Conservation (phyloP, 345 rosid genomes). For the Corchorus olitorius region DNA sequence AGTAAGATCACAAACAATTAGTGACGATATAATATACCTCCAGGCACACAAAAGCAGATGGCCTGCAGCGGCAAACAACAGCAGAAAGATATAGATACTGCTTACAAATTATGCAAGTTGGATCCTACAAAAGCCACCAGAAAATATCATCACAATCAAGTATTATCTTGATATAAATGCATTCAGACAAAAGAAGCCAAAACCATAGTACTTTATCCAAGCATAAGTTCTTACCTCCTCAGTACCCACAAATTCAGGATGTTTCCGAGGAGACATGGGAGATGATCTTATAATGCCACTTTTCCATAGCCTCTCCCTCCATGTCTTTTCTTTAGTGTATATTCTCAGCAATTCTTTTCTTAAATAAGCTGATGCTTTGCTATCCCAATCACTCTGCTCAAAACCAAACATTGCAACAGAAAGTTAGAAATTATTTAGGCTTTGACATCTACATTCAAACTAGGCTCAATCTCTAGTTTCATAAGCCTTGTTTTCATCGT, state of each 20-base stretch:
- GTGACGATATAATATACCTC: slow-evolving; percentile 58
- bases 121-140: slow-evolving; percentile 61
- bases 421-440: background rate
- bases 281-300: slow-evolving; percentile 80
- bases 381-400: slow-evolving; percentile 48
- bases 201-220: background rate
- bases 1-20: slow-evolving; percentile 7
- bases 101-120: slow-evolving; percentile 84
- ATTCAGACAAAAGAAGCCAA: background rate
- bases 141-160: slow-evolving; percentile 24
- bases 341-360: slow-evolving; percentile 74
- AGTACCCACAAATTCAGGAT: slow-evolving; percentile 78
- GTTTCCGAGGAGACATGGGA: slow-evolving; percentile 63
- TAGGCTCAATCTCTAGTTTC: background rate
- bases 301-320: slow-evolving; percentile 88
- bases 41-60: slow-evolving; percentile 79
- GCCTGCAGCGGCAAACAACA: slow-evolving; percentile 74
- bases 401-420: slow-evolving; percentile 22
- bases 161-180: background rate
- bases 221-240: slow-evolving; percentile 66
- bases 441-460: background rate
- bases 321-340: slow-evolving; percentile 62
- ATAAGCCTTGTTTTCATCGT: background rate
- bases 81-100: slow-evolving; percentile 91
- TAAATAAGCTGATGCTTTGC: slow-evolving; percentile 61